Percentiles rank a stretch among this genome's conserved stretches.
Evolutionary conservation across 2,329 filamentous ascomycete genomes (phyloP).

Genomic region (Beauveria rudraprayagi): DNA sequence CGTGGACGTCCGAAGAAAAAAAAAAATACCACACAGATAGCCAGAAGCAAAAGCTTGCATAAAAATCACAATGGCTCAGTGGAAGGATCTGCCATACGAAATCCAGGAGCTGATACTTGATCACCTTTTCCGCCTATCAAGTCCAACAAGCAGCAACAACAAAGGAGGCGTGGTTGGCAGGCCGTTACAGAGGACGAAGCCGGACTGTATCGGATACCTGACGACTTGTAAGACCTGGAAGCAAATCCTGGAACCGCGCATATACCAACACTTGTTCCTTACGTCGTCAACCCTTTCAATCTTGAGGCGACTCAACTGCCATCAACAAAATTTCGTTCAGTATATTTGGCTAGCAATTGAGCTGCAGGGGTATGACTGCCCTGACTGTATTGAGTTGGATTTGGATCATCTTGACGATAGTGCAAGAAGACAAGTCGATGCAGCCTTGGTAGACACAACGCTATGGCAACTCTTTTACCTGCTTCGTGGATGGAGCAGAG

Average conservation of each 20-base stretch:
- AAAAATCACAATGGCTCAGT: neutral
- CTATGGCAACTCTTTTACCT: too few relatives aligned
- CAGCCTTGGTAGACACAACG: too few relatives aligned
- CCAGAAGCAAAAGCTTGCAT: neutral
- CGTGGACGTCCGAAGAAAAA: neutral
- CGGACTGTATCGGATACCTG: neutral
- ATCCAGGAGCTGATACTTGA: neutral
- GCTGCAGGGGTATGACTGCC: neutral
- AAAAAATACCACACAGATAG: too few relatives aligned
- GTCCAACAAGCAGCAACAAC: neutral
- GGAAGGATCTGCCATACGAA: neutral
- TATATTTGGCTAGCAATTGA: neutral
- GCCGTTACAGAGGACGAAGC: neutral
- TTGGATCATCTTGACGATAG: too few relatives aligned
- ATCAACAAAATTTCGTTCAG: neutral
- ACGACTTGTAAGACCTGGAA: neutral
- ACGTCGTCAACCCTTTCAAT: neutral
- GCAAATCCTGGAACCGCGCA: neutral
- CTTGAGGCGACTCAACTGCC: neutral
- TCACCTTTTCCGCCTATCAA: neutral
- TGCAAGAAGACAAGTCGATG: too few relatives aligned
- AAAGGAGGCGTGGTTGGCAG: neutral
- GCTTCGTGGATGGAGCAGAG: too few relatives aligned
- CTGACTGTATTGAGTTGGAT: neutral
- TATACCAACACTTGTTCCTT: neutral